Evolutionary conservation across 495 filamentous ascomycete species (phyloP), one percentile per base, ranked within the genome.

Genomic region (Talaromyces adpressus): DNA sequence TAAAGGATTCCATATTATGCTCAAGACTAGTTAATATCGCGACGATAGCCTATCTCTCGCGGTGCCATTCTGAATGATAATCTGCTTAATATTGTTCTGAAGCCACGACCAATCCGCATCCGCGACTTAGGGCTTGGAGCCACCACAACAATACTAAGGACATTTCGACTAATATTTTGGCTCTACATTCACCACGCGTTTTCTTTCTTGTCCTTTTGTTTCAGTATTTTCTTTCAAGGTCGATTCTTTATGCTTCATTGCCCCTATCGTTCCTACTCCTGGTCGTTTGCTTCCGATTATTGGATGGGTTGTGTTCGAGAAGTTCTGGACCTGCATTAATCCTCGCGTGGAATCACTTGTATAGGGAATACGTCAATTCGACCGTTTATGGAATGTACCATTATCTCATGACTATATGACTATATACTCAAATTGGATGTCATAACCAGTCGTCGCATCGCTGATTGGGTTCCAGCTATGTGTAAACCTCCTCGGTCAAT

Each of bases 401-500:
- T 5, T 4, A 14, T 20, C n/a, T 49, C 45, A 20, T 20, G 18
- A 49, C 8, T 18, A 49, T 11, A 36, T 16, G 36, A 41, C 18
- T 53, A 23, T 23, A 20, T 25, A 53, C 49, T 3, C 18, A 25
- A 53, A 53, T 53, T 53, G 7, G 7, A 53, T 53, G n/a, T 53
- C 49, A 53, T 23, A 11, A 39, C 14, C 36, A 41, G 36, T 16
- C 14, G 11, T 41, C 36, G 1, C 12, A 16, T 41, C 36, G 3
- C 36, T 5, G 36, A 41, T 41, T 36, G 9, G 36, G 20, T 20
- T n/a, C 16, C 34, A 23, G 59, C 73, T 66, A 96, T 12, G 92
- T 96, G 73, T 95, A 96, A 51, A 96, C 76, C 65, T 88, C 88
- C 73, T 91, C 87, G 20, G 92, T 96, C 68, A 95, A 77, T 8